Percentiles rank a stretch among this genome's conserved stretches.
Evolutionary conservation across 1,139 yeast genomes (phyloP).

Genomic region (Suhomyces panamericanus): DNA sequence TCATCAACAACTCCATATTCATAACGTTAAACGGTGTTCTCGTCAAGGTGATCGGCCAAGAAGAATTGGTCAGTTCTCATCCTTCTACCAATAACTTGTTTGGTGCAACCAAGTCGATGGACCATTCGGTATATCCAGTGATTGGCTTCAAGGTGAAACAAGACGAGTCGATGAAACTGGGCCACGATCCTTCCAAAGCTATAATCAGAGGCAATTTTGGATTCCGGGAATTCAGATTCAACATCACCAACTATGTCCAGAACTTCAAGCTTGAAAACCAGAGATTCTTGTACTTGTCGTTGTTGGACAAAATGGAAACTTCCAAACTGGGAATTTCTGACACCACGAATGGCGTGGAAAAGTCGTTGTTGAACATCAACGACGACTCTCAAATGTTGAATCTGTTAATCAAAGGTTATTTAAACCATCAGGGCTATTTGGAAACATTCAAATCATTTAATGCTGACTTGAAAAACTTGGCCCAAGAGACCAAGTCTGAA

Average conservation of each 20-base stretch:
- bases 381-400: conserved; percentile 44
- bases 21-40: conserved; percentile 80
- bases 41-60: conserved; percentile 33
- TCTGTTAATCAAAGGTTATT: conserved; percentile 63
- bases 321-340: conserved; percentile 7
- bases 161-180: conserved; percentile 10
- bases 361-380: conserved; percentile 25
- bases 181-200: conserved; percentile 13
- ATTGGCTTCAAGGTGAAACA: conserved; percentile 43
- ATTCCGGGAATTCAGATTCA: conserved; percentile 61
- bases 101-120: conserved; percentile 8
- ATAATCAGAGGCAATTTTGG: conserved; percentile 72
- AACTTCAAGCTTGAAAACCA: conserved; percentile 34
- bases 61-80: conserved; percentile 29
- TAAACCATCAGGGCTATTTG: conserved; percentile 70
- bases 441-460: conserved; percentile 67
- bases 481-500: conserved; percentile 17
- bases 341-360: conserved; percentile 18
- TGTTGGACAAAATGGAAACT: conserved; percentile 20
- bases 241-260: conserved; percentile 65
- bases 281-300: conserved; percentile 20
- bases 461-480: conserved; percentile 39
- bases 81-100: conserved; percentile 32
- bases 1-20: conserved; percentile 61
- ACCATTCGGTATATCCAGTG: conserved; percentile 39